Base-by-base conservation (phyloP, 495 filamentous ascomycete genomes). In the Penicillium crystallinum region DNA sequence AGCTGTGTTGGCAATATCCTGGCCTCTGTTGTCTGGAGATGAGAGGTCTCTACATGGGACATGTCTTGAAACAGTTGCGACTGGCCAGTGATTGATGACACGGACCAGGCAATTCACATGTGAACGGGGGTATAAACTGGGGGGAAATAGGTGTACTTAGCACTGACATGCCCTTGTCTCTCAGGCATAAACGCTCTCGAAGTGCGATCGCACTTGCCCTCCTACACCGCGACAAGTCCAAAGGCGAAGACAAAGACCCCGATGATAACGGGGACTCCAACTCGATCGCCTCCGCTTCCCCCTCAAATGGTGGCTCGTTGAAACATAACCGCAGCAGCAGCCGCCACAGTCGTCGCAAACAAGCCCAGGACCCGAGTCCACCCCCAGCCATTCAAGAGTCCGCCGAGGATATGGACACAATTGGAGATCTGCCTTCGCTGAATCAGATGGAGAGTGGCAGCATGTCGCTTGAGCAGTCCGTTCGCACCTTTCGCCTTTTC, bases 401-500 rank as follows among this genome's bases (percentile, higher is more conserved):
- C 34, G 54, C 61, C 34, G 68, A 70, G 49, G 55, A 66, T 15
- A 56, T 62, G 14, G 68, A 66, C 37, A 63, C 61, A 22, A 58
- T 68, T 31, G 68, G 65, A 38, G 66, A 66, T 38, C 51, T 72
- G 52, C 59, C 70, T 21, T 63, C 70, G 18, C 31, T 62, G 54
- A 33, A 69, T 52, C 55, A 65, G 19, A 52, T 49, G 6, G 69
- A 74, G 30, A 56, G 59, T 37, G 63, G 58, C 7, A 65, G 56
- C 40, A 63, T 76, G 58, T 86, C 89, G 0, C 89, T 98, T 34
- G 92, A 98, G 60, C 89, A 96, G 65, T 97, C 93, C 0, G 91
- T 98, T 31, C 81, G 84, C 55, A 90, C 91, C 54, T 98, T 97
- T 71, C 84, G 91, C 53, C 81, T 97, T 22, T 96, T 97, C 62